Evolutionary conservation across 495 filamentous ascomycete species (phyloP).

Genomic region (Penicillium paxilli): DNA sequence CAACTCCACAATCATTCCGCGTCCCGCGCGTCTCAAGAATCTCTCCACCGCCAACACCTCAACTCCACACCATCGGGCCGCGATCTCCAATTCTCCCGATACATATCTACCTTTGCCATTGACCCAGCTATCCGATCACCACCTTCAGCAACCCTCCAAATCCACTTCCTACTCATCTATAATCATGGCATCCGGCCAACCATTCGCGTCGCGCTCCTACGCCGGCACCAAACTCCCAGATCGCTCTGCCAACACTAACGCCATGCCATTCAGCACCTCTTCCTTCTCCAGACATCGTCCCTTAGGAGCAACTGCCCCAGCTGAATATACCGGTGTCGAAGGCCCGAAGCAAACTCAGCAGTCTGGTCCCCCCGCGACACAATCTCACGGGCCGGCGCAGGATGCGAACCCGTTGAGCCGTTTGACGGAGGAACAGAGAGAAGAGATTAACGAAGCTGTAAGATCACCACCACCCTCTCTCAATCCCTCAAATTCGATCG

Average conservation of each 20-base stretch:
- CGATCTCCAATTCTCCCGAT: constrained; percentile 6
- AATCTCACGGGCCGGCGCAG: constrained; percentile 39
- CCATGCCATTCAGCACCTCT: constrained; percentile 49
- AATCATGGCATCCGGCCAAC: constrained; percentile 38
- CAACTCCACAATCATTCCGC: constrained; percentile 17
- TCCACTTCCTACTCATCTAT: neutral
- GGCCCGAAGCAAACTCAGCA: constrained; percentile 33
- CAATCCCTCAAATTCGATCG: neutral
- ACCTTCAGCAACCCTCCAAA: constrained; percentile 2
- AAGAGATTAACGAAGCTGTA: constrained; percentile 90
- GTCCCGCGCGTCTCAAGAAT: constrained; percentile 28
- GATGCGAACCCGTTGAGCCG: constrained; percentile 49
- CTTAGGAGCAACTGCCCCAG: constrained; percentile 26
- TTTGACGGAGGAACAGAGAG: constrained; percentile 81
- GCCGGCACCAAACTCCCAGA: constrained; percentile 50
- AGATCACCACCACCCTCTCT: constrained; percentile 28
- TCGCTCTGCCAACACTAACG: constrained; percentile 43
- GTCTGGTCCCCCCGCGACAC: constrained; percentile 27
- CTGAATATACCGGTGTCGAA: constrained; percentile 31
- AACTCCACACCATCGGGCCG: constrained; percentile 13
- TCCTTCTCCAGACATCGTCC: constrained; percentile 43
- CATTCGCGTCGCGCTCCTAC: constrained; percentile 52
- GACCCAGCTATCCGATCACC: too few relatives aligned
- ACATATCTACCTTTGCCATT: constrained; percentile 2
- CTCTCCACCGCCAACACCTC: constrained; percentile 29